Evolutionary conservation across 1,284 basidiomycete genomes (phyloP).

Genomic region (Sphagnurus paluster): DNA sequence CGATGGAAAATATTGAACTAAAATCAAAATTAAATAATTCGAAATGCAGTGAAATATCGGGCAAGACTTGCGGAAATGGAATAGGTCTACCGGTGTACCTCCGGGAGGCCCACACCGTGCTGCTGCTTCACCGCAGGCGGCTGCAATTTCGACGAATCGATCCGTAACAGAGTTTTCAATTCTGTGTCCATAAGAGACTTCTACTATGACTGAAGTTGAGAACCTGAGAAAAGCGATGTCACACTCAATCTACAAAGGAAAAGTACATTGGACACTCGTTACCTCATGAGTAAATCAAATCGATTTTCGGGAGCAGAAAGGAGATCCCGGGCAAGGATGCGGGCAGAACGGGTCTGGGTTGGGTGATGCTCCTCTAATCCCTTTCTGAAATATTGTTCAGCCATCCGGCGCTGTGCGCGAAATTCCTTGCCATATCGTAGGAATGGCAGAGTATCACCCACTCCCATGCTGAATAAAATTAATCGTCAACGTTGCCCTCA

Average conservation of each 20-base stretch:
- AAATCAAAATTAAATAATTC: not conserved
- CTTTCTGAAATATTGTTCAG: constrained; percentile 19
- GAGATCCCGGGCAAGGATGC: constrained; percentile 15
- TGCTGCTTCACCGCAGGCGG: not conserved
- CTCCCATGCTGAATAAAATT: constrained; percentile 9
- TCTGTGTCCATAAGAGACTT: constrained; percentile 21
- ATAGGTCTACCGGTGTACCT: constrained; percentile 19
- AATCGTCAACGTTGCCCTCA: not conserved
- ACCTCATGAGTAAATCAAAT: constrained; percentile 12
- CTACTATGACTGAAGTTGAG: constrained; percentile 18
- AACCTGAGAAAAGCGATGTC: constrained; percentile 13
- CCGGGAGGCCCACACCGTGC: constrained; percentile 18
- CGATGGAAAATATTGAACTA: constrained; percentile 23
- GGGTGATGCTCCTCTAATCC: constrained; percentile 9
- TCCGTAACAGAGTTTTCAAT: constrained; percentile 20
- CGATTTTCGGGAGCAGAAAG: constrained; percentile 9
- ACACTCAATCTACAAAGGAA: not conserved
- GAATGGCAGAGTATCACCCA: constrained; percentile 8
- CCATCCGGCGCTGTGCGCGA: constrained; percentile 18
- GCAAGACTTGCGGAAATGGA: constrained; percentile 15
- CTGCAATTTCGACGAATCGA: constrained; percentile 11
- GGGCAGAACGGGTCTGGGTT: constrained; percentile 16
- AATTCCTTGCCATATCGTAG: constrained; percentile 20
- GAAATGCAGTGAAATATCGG: not conserved
- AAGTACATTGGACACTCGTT: no score